A percentile compares a stretch with the other conserved stretches of the same genome.
Evolutionary conservation across 305 asterid species (phyloP).

Genomic region (Striga hermonthica): DNA sequence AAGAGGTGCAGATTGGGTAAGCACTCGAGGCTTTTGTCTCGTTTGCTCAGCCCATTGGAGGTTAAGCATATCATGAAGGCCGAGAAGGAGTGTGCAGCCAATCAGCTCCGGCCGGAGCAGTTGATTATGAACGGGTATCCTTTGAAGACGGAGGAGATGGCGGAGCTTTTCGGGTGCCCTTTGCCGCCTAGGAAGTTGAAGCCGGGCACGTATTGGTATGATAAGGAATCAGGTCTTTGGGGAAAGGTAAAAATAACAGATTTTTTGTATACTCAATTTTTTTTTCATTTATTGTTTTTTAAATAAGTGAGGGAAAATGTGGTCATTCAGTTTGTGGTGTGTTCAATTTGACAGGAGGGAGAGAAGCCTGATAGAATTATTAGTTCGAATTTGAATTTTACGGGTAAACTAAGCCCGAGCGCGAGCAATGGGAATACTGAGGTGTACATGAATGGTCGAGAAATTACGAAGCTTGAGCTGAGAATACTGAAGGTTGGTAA

Average conservation of each 20-base stretch:
- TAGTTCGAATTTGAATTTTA: constrained; percentile 83
- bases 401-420: constrained; percentile 83
- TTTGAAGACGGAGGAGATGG: constrained; percentile 78
- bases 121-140: constrained; percentile 74
- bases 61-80: constrained; percentile 86
- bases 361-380: constrained; percentile 88
- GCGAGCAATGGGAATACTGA: constrained; percentile 96
- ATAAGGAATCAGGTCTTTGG: constrained; percentile 89
- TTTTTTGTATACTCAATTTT: no score
- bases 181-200: constrained; percentile 75
- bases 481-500: constrained; percentile 73
- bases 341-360: constrained; percentile 68
- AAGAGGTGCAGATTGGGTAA: constrained; percentile 51
- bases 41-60: constrained; percentile 77
- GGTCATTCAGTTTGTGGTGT: constrained; percentile 30
- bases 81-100: constrained; percentile 81
- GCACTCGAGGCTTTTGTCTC: constrained; percentile 64
- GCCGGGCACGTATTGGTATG: constrained; percentile 91
- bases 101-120: constrained; percentile 91
- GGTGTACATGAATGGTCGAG: constrained; percentile 93
- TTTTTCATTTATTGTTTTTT: no score
- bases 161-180: constrained; percentile 71
- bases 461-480: constrained; percentile 90
- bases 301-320: constrained; percentile 22
- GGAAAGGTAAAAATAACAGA: constrained; percentile 97